These are phyloP conservation scores for Ganoderma lucidum DNA, from an alignment of 1,284 basidiomycete genomes.

Conservation along the genomic window DNA sequence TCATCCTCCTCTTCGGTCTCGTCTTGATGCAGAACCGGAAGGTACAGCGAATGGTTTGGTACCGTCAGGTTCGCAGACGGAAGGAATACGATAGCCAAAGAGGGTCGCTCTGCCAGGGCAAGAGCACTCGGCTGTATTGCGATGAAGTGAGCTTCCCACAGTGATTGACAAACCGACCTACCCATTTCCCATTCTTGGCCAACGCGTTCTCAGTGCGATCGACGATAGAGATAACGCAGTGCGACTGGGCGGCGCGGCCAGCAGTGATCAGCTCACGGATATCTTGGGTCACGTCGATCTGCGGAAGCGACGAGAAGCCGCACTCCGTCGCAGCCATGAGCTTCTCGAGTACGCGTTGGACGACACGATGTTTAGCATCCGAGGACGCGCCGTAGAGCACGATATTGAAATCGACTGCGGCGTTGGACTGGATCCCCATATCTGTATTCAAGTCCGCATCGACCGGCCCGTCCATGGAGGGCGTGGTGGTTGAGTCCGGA, in stretches of 20 bases:
- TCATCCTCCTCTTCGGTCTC: slow-evolving; percentile 42
- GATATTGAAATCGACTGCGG: slow-evolving; percentile 57
- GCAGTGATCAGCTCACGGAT: slow-evolving; percentile 29
- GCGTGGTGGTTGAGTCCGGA: slow-evolving; percentile 46
- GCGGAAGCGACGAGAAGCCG: slow-evolving; percentile 34
- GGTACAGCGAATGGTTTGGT: slow-evolving; percentile 62
- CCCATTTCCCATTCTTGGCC: slow-evolving; percentile 44
- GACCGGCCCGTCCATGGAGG: slow-evolving; percentile 47
- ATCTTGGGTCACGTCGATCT: slow-evolving; percentile 26
- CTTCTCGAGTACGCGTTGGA: slow-evolving; percentile 60
- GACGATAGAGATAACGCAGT: slow-evolving; percentile 52
- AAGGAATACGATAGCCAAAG: slow-evolving; percentile 71
- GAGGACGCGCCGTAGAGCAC: slow-evolving; percentile 68
- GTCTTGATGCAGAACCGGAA: slow-evolving; percentile 59
- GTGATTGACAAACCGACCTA: slow-evolving; percentile 51
- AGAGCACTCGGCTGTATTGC: slow-evolving; percentile 51
- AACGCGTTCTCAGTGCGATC: slow-evolving; percentile 57
- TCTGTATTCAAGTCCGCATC: slow-evolving; percentile 31
- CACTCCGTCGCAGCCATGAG: slow-evolving; percentile 34
- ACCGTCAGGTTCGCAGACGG: slow-evolving; percentile 55
- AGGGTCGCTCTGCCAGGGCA: slow-evolving; percentile 51
- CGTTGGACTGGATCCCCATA: slow-evolving; percentile 26
- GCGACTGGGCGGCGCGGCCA: slow-evolving; percentile 20
- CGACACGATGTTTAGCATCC: slow-evolving; percentile 63
- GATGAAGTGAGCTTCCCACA: slow-evolving; percentile 52